Percentiles rank a stretch among this genome's conserved stretches.
Conservation (phyloP, 2,329 filamentous ascomycete species). For the Fusarium avenaceum region DNA sequence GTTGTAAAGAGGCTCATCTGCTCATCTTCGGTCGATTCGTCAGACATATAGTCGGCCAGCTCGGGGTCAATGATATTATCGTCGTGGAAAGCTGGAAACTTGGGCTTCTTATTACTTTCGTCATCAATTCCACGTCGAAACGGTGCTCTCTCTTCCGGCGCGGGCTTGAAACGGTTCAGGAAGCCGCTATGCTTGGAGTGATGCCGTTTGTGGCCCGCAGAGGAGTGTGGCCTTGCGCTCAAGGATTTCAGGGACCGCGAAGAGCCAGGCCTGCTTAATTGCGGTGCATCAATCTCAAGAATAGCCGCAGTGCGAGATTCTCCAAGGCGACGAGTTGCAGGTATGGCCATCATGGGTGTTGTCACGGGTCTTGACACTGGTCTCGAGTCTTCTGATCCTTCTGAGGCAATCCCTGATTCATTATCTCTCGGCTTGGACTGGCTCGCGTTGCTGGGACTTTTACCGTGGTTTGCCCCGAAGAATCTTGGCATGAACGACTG, state of each 20-base stretch:
- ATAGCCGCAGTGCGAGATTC: conserved; percentile 89
- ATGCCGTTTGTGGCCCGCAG: conserved; percentile 80
- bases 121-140: conserved; percentile 82
- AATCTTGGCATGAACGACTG: conserved; percentile 76
- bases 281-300: conserved; percentile 88
- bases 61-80: conserved; percentile 99
- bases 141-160: conserved; percentile 84
- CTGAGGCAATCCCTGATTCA: conserved; percentile 58
- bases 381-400: conserved; percentile 63
- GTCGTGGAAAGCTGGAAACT: conserved; percentile 92
- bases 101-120: conserved; percentile 73
- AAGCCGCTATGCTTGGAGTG: conserved; percentile 87
- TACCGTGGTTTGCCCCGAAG: conserved; percentile 67
- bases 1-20: conserved; percentile 87
- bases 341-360: conserved; percentile 80
- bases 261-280: conserved; percentile 90
- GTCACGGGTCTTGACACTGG: conserved; percentile 68
- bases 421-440: conserved; percentile 56
- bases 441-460: conserved; percentile 53
- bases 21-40: conserved; percentile 93
- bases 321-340: conserved; percentile 73
- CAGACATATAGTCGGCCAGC: conserved; percentile 93
- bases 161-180: conserved; percentile 79
- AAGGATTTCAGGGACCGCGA: conserved; percentile 88
- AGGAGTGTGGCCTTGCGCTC: conserved; percentile 80